Evolutionary conservation across 768 basidiomycete species (phyloP).

Genomic region (Obba rivulosa): DNA sequence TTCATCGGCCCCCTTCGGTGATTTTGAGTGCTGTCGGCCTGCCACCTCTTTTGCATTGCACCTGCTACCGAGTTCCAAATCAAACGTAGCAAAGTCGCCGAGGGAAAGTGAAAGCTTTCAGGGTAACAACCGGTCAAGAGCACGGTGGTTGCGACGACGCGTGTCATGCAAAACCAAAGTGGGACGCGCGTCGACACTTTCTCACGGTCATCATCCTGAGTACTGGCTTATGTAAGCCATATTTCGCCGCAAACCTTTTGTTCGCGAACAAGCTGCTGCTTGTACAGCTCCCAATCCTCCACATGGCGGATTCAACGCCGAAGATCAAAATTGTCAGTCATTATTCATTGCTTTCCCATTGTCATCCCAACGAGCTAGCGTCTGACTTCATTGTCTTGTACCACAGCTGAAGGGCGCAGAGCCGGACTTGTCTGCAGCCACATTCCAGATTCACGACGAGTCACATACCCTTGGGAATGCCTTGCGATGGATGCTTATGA

Average conservation of each 20-base stretch:
- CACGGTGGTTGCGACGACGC: too few species aligned
- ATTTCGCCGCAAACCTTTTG: constrained; percentile 4
- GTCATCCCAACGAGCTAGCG: background rate
- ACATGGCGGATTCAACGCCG: constrained; percentile 15
- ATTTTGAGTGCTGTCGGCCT: too few species aligned
- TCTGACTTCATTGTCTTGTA: background rate
- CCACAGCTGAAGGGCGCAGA: constrained; percentile 80
- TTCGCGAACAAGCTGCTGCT: background rate
- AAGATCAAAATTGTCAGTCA: constrained; percentile 22
- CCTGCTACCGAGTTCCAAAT: too few species aligned
- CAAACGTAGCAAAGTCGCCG: too few species aligned
- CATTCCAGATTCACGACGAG: constrained; percentile 90
- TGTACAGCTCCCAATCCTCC: background rate
- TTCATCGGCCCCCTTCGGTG: too few species aligned
- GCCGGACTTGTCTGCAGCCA: constrained; percentile 80
- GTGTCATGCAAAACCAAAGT: too few species aligned
- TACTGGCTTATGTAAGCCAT: too few species aligned
- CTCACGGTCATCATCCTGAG: too few species aligned
- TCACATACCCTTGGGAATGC: constrained; percentile 95
- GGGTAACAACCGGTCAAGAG: too few species aligned
- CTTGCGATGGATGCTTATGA: constrained; percentile 98
- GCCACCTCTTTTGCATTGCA: too few species aligned
- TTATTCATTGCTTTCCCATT: background rate
- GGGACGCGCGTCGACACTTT: too few species aligned
- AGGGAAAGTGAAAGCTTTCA: too few species aligned